Conservation (phyloP, 1,284 basidiomycete genomes). For the Sparassis latifolia region DNA sequence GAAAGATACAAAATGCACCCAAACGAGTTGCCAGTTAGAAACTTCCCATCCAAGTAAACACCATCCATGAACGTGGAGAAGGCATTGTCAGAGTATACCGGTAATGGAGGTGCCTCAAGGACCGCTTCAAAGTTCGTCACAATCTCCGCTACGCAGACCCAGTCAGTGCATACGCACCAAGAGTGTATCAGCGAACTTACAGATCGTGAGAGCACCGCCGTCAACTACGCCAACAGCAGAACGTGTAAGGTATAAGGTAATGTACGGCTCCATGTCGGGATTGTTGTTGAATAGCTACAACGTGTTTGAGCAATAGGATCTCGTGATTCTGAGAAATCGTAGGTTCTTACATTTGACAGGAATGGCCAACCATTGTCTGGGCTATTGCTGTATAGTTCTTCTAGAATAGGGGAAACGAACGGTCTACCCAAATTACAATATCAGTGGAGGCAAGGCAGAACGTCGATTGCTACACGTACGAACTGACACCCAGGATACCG, state of each 20-base stretch:
- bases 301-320: no score
- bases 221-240: constrained; percentile 11
- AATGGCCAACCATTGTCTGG: no score
- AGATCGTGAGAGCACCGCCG: constrained; percentile 20
- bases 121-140: constrained; percentile 2
- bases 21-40: constrained; percentile 7
- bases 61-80: constrained; percentile 16
- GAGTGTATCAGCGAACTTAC: constrained; percentile 5
- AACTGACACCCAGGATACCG: no score
- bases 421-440: no score
- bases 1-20: background rate
- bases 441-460: no score
- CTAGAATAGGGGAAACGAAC: no score
- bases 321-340: no score
- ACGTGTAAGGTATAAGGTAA: constrained; percentile 16
- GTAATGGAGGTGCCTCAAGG: constrained; percentile 6
- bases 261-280: constrained; percentile 14
- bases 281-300: constrained; percentile 15
- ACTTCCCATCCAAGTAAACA: constrained; percentile 13
- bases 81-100: background rate
- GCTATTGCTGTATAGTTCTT: no score
- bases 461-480: no score
- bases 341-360: no score
- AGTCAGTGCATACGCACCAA: no score
- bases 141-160: constrained; percentile 1